Evolutionary conservation across 2,329 filamentous ascomycete genomes (phyloP).

Genomic region (Colletotrichum trifolii): DNA sequence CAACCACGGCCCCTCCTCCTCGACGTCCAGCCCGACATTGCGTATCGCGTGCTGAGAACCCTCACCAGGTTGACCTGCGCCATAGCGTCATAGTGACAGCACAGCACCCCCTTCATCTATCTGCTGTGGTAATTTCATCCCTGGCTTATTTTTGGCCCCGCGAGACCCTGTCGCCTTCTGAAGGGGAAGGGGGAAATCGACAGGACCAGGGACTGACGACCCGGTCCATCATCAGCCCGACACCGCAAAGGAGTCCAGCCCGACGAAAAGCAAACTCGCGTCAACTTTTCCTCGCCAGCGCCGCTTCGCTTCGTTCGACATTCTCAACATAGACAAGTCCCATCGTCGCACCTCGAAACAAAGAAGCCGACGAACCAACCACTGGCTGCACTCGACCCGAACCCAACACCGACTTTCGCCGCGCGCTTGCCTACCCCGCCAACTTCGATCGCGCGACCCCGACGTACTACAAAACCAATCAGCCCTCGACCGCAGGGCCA

Average conservation of each 20-base stretch:
- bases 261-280: slow-evolving; percentile 2
- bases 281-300: slow-evolving; percentile 18
- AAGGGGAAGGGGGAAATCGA: slow-evolving; percentile 18
- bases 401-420: slow-evolving; percentile 17
- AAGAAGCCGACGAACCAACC: slow-evolving; percentile 7
- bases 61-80: slow-evolving; percentile 15
- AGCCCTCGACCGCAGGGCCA: slow-evolving; percentile 24
- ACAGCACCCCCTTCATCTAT: slow-evolving; percentile 32
- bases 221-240: slow-evolving; percentile 30
- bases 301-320: slow-evolving; percentile 9
- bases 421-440: slow-evolving; percentile 28
- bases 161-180: slow-evolving; percentile 24
- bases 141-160: slow-evolving; percentile 28
- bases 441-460: slow-evolving; percentile 19
- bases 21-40: neutral
- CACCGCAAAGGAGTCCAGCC: slow-evolving; percentile 16
- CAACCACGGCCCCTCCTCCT: neutral
- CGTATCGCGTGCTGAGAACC: slow-evolving; percentile 15
- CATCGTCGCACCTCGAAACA: slow-evolving; percentile 1
- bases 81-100: slow-evolving; percentile 34
- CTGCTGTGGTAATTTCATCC: slow-evolving; percentile 26
- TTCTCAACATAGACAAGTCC: neutral
- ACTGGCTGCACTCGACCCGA: slow-evolving; percentile 15
- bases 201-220: slow-evolving; percentile 14
- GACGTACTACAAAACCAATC: slow-evolving; percentile 3